Percentiles rank a stretch among this genome's conserved stretches.
Evolutionary conservation across 805 yeast species (phyloP).

Genomic region (Candida patagonica): DNA sequence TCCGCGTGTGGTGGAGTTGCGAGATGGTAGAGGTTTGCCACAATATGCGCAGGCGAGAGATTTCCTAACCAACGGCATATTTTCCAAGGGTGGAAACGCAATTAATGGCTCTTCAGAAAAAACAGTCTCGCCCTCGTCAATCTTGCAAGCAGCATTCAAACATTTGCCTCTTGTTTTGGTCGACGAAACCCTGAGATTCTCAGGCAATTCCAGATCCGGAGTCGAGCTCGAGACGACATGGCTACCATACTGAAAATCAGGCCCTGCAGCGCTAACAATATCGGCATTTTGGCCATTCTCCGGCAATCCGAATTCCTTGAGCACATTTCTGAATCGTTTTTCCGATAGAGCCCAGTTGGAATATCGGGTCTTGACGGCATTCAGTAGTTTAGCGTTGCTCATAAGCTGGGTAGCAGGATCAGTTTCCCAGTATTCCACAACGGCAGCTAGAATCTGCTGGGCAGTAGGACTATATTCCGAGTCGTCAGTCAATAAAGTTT

Average conservation of each 20-base stretch:
- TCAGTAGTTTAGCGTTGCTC: conserved; percentile 46
- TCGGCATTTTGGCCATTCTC: background rate
- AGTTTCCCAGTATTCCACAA: conserved; percentile 57
- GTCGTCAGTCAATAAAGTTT: too few relatives aligned
- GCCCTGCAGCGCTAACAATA: conserved; percentile 23
- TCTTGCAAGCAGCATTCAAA: conserved; percentile 40
- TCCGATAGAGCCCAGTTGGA: conserved; percentile 58
- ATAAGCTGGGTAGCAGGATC: conserved; percentile 55
- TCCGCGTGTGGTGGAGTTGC: conserved; percentile 29
- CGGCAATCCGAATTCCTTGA: conserved; percentile 47
- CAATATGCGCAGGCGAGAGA: conserved; percentile 70
- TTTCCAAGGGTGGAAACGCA: conserved; percentile 60
- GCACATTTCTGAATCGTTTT: conserved; percentile 42
- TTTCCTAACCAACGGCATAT: conserved; percentile 43
- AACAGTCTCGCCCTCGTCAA: conserved; percentile 40
- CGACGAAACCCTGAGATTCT: conserved; percentile 36
- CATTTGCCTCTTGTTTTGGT: conserved; percentile 54
- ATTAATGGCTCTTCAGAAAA: conserved; percentile 58
- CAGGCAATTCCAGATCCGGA: conserved; percentile 33
- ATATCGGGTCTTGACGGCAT: conserved; percentile 40
- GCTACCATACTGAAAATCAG: conserved; percentile 38
- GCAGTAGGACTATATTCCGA: conserved; percentile 38
- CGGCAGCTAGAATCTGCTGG: conserved; percentile 49
- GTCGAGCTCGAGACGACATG: conserved; percentile 45
- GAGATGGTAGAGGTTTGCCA: conserved; percentile 42